Evolutionary conservation across 1,284 basidiomycete species (phyloP), one percentile per base, ranked within the genome.

Genomic region (Coriolopsis trogii): DNA sequence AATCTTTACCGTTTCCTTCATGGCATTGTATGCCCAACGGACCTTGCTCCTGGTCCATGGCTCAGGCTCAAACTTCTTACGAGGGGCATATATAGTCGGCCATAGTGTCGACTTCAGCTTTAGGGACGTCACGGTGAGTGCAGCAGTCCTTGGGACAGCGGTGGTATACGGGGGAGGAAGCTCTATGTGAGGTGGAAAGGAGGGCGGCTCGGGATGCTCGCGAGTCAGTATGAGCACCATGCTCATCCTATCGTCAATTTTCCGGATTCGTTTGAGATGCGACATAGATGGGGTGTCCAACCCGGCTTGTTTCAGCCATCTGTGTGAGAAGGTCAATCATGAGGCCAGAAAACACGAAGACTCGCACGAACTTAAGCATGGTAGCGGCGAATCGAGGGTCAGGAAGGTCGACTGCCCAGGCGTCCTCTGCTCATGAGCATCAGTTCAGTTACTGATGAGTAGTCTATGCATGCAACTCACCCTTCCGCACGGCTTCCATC

Each of bases 331-430:
- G 16, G 3, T 54, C 26, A 45, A 44, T 56, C 33, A 34, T n/a
- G 46, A 18, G 34, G 42, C 45, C 26, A 37, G 39, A 10, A 15
- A 13, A n/a, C 13, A 33, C 30, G n/a, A 20, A 41, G 4, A 41
- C 20, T 16, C 26, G 16, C 26, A 70, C 79, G 47, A 64, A 91
- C 89, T 80, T 85, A 8, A 94, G 73, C 68, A 91, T 75, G 1
- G 74, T 66, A 6, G 81, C 78, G 20, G 85, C 87, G 51, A 84
- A 69, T 38, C 76, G 79, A 15, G 79, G 78, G 58, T 91, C 81
- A 0, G 81, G 78, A n/a, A 96, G 80, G 62, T 94, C 87, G n/a
- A 94, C 84, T 7, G 84, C 87, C 93, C 93, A 97, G 39, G 87
- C 87, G 31, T 84, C 73, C 42, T 87, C 55, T 60, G 29, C 23